Percentiles rank a stretch among this genome's conserved stretches.
Conservation (phyloP, 1,284 basidiomycete genomes). For the Trichosporon ovoides region DNA sequence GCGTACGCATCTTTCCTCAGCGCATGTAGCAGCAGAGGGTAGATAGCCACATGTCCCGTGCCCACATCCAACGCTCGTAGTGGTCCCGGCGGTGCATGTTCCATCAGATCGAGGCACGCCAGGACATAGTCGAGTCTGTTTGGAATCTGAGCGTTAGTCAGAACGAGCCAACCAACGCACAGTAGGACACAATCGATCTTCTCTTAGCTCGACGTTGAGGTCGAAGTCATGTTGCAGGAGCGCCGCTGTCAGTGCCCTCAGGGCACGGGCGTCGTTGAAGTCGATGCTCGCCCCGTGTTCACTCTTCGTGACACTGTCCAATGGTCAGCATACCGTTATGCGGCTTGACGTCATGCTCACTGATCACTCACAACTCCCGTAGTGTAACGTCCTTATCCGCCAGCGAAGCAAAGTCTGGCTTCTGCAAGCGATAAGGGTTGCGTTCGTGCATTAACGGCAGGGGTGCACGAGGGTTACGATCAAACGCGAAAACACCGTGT, state of each 20-base stretch:
- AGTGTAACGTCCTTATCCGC: conserved; percentile 59
- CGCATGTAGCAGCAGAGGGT: conserved; percentile 68
- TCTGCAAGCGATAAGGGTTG: conserved; percentile 47
- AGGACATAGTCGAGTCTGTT: conserved; percentile 68
- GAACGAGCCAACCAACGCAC: conserved; percentile 54
- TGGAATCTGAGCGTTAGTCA: conserved; percentile 30
- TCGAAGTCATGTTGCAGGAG: conserved; percentile 69
- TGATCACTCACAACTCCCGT: conserved; percentile 56
- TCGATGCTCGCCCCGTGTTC: conserved; percentile 53
- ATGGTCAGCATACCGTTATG: background rate
- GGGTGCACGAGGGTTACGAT: background rate
- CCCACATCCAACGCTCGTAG: conserved; percentile 57
- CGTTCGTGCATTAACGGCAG: conserved; percentile 39
- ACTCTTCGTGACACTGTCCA: conserved; percentile 20
- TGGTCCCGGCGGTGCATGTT: background rate
- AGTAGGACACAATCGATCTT: conserved; percentile 75
- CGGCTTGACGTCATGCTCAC: background rate
- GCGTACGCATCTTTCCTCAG: conserved; percentile 58
- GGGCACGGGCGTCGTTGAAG: conserved; percentile 63
- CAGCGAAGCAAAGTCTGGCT: conserved; percentile 62
- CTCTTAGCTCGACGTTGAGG: conserved; percentile 59
- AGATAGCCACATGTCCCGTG: conserved; percentile 85
- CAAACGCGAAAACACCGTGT: too few species aligned
- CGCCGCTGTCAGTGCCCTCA: conserved; percentile 69
- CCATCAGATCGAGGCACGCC: conserved; percentile 60